phyloP scores from a whole-genome alignment of 2,329 filamentous ascomycete genomes.

The Cryphonectria japonica region DNA sequence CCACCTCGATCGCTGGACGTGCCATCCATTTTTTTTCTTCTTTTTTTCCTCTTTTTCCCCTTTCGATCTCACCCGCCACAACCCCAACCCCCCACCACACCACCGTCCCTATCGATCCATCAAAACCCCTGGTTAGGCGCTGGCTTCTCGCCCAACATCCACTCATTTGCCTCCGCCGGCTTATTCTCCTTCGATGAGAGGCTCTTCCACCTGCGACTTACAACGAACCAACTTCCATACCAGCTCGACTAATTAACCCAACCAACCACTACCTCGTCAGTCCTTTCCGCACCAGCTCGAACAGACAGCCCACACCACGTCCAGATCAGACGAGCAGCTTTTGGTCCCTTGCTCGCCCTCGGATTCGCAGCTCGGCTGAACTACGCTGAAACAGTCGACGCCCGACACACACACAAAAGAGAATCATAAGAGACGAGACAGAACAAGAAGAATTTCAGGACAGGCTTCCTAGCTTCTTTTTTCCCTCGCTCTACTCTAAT shows the following conservation, averaged over 20 bases:
- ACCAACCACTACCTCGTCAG: slow-evolving; percentile 14
- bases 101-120: slow-evolving; percentile 20
- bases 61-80: neutral
- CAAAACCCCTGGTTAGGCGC: slow-evolving; percentile 33
- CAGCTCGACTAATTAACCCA: neutral
- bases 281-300: slow-evolving; percentile 21
- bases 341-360: neutral
- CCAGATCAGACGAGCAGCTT: slow-evolving; percentile 21
- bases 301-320: slow-evolving; percentile 10
- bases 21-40: neutral
- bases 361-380: slow-evolving; percentile 15
- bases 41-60: neutral
- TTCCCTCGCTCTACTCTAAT: neutral
- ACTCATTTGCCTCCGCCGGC: slow-evolving; percentile 32
- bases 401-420: slow-evolving; percentile 8
- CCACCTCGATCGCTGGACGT: slow-evolving; percentile 5
- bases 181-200: slow-evolving; percentile 18
- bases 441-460: slow-evolving; percentile 13
- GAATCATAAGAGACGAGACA: slow-evolving; percentile 9
- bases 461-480: slow-evolving; percentile 4
- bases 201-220: slow-evolving; percentile 4
- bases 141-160: slow-evolving; percentile 36
- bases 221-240: slow-evolving; percentile 6
- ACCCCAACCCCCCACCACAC: slow-evolving; percentile 27
- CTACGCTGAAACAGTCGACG: slow-evolving; percentile 22